Conservation (phyloP, 1,139 yeast genomes). For the Taiozyma sp. region DNA sequence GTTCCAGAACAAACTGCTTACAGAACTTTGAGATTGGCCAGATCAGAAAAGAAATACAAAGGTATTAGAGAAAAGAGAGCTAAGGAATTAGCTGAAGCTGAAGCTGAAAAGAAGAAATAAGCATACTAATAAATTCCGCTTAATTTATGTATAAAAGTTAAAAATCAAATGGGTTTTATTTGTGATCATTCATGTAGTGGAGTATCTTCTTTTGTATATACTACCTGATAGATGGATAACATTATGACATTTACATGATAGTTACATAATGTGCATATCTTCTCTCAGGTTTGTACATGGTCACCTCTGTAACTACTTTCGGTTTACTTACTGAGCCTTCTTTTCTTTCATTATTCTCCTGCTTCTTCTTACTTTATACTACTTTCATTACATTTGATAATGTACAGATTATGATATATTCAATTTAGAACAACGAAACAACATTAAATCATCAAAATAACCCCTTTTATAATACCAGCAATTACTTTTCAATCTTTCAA, state of each 20-base stretch:
- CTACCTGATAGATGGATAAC: too few species aligned
- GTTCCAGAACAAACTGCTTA: slow-evolving; percentile 88
- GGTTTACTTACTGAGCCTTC: too few species aligned
- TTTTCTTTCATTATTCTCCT: too few species aligned
- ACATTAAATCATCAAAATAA: background rate
- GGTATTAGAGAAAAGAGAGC: slow-evolving; percentile 98
- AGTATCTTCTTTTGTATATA: background rate
- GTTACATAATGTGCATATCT: too few species aligned
- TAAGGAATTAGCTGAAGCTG: slow-evolving; percentile 96
- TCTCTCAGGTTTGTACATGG: too few species aligned
- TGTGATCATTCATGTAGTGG: slow-evolving; percentile 2
- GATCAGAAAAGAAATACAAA: slow-evolving; percentile 84
- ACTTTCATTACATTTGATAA: background rate
- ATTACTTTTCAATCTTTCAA: background rate
- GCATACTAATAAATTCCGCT: slow-evolving; percentile 12
- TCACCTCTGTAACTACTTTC: too few species aligned
- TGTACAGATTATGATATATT: background rate
- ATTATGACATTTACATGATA: too few species aligned
- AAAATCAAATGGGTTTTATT: slow-evolving; percentile 13
- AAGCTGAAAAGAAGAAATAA: slow-evolving; percentile 92
- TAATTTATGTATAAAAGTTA: slow-evolving; percentile 22
- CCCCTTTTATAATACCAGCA: background rate
- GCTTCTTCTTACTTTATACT: too few species aligned
- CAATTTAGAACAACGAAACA: background rate
- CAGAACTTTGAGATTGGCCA: slow-evolving; percentile 92